Evolutionary conservation across 345 rosid species (phyloP), one percentile per base, ranked within the genome.

Genomic region (Syzygium grande): DNA sequence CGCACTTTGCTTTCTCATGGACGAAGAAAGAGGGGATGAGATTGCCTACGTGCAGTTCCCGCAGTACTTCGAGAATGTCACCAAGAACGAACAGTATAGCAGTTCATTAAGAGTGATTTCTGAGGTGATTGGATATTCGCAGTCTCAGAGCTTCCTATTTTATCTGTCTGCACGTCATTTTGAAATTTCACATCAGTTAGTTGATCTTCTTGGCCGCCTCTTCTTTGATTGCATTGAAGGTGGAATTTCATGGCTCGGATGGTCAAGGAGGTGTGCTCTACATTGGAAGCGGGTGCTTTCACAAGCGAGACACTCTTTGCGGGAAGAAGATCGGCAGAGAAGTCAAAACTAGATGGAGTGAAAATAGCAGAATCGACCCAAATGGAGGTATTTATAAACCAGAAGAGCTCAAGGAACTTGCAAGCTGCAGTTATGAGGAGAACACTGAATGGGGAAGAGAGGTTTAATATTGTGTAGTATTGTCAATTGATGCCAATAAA

Each of bases 1-100:
- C 34, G 96, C 98, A 4, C 93, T 95, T n/a, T 97, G 97, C 92
- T 94, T 97, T 91, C 94, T 97, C 89, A 89, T 95, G 93, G 98
- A 96, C 88, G 98, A 94, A 87, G 86, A 93, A 58, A 88, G 92
- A 43, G 94, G 98, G 22, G 88, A 89, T 52, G 94, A 94, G 86
- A 91, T 94, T 73, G 98, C 95, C 61, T 96, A 91, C 84, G 96
- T 96, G 85, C 98, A 96, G 91, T 94, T 91, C 86, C 95, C 96
- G 0, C 97, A 96, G 87, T 83, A 8, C 41, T 97, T 84, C 63
- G 92, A 88, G 15, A 96, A 97, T 54, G 5, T 91, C 65, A 92
- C 97, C 11, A 89, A 88, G 89, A 95, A 96, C 87, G 99, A 96
- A 14, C 11, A 93, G 38, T 97, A 95, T 21, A 11, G 93, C 59